These are phyloP conservation scores for Puccinia hordei DNA, from an alignment of 1,284 basidiomycete species.

Conservation along the genomic window DNA sequence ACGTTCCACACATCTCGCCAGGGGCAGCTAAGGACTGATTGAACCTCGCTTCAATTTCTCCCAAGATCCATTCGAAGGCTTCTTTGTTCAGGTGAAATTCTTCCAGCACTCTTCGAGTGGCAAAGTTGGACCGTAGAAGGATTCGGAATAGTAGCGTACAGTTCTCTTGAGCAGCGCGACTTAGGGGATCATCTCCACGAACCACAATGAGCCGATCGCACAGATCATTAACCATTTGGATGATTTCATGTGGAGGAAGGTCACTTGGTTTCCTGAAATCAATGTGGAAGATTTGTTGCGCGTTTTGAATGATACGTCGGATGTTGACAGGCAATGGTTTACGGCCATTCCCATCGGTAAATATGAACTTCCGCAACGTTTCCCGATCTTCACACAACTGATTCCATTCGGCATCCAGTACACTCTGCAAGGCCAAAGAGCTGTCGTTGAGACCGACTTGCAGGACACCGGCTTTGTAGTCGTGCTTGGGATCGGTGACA, in stretches of 20 bases:
- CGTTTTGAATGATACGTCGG: constrained; percentile 90
- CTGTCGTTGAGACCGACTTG: constrained; percentile 93
- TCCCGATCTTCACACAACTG: constrained; percentile 76
- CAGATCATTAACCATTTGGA: constrained; percentile 75
- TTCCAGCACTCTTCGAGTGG: constrained; percentile 79
- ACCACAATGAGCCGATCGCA: constrained; percentile 76
- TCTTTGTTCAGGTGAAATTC: constrained; percentile 81
- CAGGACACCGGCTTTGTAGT: constrained; percentile 67
- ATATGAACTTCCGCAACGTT: constrained; percentile 78
- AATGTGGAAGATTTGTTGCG: constrained; percentile 95
- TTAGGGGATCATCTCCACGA: constrained; percentile 77
- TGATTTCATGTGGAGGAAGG: constrained; percentile 82
- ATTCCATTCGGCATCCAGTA: constrained; percentile 83
- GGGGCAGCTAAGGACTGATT: constrained; percentile 87
- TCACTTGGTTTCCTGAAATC: constrained; percentile 90
- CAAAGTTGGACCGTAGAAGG: constrained; percentile 84
- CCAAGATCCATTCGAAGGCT: constrained; percentile 96
- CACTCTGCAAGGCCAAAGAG: constrained; percentile 76
- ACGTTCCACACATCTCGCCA: constrained; percentile 98
- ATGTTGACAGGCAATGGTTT: constrained; percentile 87
- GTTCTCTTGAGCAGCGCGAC: constrained; percentile 78
- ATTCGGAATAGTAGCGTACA: constrained; percentile 91
- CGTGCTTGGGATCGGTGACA: constrained; percentile 71
- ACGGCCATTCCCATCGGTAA: constrained; percentile 71
- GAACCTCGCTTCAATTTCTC: constrained; percentile 93